Evolutionary conservation across 2,329 filamentous ascomycete species (phyloP).

Genomic region (Pestalotiopsis sp.): DNA sequence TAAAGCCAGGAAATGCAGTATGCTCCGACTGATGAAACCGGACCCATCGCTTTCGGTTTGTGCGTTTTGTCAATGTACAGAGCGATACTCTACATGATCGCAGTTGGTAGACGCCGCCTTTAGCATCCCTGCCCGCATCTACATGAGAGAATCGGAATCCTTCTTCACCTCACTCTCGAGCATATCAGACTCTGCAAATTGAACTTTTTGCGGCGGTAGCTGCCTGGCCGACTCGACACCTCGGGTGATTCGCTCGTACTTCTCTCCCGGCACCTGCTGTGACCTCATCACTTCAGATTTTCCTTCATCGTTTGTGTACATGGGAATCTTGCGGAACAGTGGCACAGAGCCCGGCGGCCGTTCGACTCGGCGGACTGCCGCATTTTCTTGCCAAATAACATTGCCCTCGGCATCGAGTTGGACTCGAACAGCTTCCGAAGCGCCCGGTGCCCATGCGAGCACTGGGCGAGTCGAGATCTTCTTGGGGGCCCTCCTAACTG

Average conservation of each 20-base stretch:
- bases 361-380: background rate
- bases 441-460: slow-evolving; percentile 10
- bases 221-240: slow-evolving; percentile 1
- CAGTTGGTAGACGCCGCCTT: background rate
- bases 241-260: background rate
- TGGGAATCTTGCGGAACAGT: background rate
- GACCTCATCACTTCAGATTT: background rate
- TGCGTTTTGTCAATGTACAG: background rate
- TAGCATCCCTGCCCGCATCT: background rate
- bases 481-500: background rate
- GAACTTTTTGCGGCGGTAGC: background rate
- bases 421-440: background rate
- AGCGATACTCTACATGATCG: background rate
- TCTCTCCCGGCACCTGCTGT: background rate
- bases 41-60: background rate
- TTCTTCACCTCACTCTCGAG: background rate
- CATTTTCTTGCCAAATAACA: background rate
- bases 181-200: background rate
- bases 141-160: background rate
- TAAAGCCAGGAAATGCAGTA: background rate
- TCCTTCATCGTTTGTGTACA: background rate
- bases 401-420: background rate
- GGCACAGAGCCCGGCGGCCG: background rate
- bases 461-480: background rate
- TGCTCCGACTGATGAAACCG: background rate